Base-by-base conservation (phyloP, 148 eudicot species). In the Rhododendron simsii region DNA sequence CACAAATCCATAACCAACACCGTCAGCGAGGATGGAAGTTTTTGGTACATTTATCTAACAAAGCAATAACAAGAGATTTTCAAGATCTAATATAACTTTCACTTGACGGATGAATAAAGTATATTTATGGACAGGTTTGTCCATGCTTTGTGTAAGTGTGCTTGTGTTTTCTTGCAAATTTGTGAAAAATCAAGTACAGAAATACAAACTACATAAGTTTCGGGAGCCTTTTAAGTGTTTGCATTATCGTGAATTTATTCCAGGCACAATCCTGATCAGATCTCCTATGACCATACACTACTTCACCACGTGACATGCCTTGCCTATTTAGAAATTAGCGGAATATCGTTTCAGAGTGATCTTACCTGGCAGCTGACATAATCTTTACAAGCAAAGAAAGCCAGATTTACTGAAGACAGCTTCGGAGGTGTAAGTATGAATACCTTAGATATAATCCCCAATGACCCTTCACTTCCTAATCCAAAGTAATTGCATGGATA, bases 381-480 rank as follows among this genome's bases (percentile, higher is more conserved):
- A 89, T 96, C 98, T 83, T 91, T 88, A 86, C 99, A 96, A 83
- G 99, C 98, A 91, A 96, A 93, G 86, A 96, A 95, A 89, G 98
- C 98, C 86, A 95, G 79, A 89, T 95, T 95, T 41, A 92, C 90
- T 39, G 99, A 93, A 69, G 99, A 91, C 86, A 94, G 91, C 91
- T 95, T 95, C 55, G 95, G 94, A 67, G 98, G 99, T 75, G 98
- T 93, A 83, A 96, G 93, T 88, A 96, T 94, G 76, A 98, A 94
- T 89, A 96, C 93, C 90, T 94, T 95, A 26, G 98, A 95, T 51
- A 96, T 93, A 86, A 96, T 89, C 79, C 98, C 99, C 91, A 96
- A 90, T 15, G 99, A 96, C 28, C 99, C 99, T 91, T 96, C 98
- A 89, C 99, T 96, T 81, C 99, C 99, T 96, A 88, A 73, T 67